Percentiles rank a stretch among this genome's conserved stretches.
Conservation (phyloP, 1,139 yeast genomes). For the Kluyveromyces marxianus region DNA sequence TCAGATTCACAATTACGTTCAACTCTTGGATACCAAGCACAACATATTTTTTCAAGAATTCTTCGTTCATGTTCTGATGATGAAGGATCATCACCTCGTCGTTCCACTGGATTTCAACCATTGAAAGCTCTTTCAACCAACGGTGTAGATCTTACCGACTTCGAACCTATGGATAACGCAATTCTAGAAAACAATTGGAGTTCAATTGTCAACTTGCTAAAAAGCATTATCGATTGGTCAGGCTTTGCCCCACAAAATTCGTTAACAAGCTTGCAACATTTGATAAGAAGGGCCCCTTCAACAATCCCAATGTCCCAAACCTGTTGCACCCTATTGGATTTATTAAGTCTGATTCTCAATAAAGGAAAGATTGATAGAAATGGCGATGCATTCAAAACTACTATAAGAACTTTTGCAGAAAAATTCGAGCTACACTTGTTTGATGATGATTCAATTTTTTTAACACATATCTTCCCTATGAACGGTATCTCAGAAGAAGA, state of each 20-base stretch:
- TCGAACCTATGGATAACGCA: conserved; percentile 8
- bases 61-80: conserved; percentile 5
- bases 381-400: neutral
- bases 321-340: neutral
- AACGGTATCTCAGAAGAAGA: neutral
- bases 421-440: conserved; percentile 1
- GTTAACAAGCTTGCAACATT: neutral
- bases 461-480: conserved; percentile 1
- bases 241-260: neutral
- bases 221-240: conserved; percentile 4
- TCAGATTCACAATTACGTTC: conserved; percentile 5
- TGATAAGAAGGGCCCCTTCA: neutral
- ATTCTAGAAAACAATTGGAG: conserved; percentile 6
- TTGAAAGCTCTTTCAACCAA: conserved; percentile 17
- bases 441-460: neutral
- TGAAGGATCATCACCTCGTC: conserved; percentile 3
- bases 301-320: neutral
- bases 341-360: neutral
- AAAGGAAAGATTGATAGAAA: neutral
- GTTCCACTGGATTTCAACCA: conserved; percentile 8
- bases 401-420: neutral
- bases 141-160: conserved; percentile 13
- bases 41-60: conserved; percentile 6
- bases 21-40: conserved; percentile 5
- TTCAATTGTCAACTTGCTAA: conserved; percentile 7